Conservation (phyloP, 1,139 yeast species). For the Ogataea hybrid region DNA sequence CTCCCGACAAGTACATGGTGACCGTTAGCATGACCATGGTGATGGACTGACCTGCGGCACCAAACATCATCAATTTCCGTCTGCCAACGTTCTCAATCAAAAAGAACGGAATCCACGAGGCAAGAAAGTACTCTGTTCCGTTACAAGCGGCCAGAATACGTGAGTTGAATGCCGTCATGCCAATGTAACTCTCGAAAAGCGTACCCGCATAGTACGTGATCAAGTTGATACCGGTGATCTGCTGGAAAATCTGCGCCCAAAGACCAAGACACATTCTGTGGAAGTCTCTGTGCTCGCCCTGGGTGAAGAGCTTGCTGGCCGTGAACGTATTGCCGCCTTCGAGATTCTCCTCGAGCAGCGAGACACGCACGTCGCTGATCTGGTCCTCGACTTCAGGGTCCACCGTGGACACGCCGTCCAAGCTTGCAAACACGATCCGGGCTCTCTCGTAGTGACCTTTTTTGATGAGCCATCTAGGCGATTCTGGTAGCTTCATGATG, state of each 20-base stretch:
- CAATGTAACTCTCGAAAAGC: constrained; percentile 60
- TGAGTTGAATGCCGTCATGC: constrained; percentile 65
- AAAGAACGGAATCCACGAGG: constrained; percentile 45
- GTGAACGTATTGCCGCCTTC: constrained; percentile 59
- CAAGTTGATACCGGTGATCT: constrained; percentile 70
- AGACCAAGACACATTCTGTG: constrained; percentile 58
- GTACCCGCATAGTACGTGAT: constrained; percentile 74
- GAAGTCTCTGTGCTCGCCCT: constrained; percentile 56
- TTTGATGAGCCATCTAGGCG: constrained; percentile 64
- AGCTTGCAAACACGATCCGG: constrained; percentile 35
- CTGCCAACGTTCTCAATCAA: constrained; percentile 60
- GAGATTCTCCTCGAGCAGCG: constrained; percentile 54
- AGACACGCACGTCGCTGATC: constrained; percentile 55
- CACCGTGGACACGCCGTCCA: constrained; percentile 34
- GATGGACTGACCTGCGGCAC: constrained; percentile 57
- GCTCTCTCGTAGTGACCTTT: constrained; percentile 47
- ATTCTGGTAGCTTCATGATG: constrained; percentile 63
- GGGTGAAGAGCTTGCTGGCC: constrained; percentile 21
- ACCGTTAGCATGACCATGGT: constrained; percentile 57
- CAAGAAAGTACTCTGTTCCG: constrained; percentile 63
- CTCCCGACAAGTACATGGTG: constrained; percentile 18
- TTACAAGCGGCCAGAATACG: constrained; percentile 57
- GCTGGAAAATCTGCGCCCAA: constrained; percentile 58
- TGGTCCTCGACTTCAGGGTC: constrained; percentile 51
- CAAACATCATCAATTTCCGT: constrained; percentile 56